Conservation (phyloP, 371 early-diverging fungal genomes). For the Batkoa obscura region DNA sequence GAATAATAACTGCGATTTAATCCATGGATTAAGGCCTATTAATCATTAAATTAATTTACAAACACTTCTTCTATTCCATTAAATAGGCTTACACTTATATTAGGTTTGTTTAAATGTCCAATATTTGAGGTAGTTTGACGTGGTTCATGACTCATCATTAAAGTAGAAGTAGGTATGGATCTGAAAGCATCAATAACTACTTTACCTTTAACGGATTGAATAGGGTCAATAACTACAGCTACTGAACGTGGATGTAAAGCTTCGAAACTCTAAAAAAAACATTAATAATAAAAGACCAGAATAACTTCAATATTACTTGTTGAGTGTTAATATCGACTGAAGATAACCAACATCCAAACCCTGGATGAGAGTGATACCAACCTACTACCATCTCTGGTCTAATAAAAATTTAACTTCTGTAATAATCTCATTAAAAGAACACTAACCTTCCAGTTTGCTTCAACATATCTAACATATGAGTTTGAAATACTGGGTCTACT, state of each 20-base stretch:
- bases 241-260: conserved; percentile 92
- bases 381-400: conserved; percentile 99
- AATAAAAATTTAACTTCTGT: not conserved
- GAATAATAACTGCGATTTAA: conserved; percentile 99
- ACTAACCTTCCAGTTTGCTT: conserved; percentile 91
- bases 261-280: conserved; percentile 71
- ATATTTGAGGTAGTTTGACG: conserved; percentile 98
- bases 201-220: conserved; percentile 99
- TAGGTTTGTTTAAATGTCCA: conserved; percentile 98
- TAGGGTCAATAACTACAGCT: conserved; percentile 99
- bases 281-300: not conserved
- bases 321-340: conserved; percentile 99
- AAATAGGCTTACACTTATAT: too few species aligned
- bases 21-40: conserved; percentile 92
- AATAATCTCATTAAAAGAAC: not conserved
- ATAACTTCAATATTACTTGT: conserved; percentile 32
- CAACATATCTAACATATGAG: conserved; percentile 99
- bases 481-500: conserved; percentile 99
- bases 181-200: conserved; percentile 99
- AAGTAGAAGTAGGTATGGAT: conserved; percentile 78
- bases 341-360: conserved; percentile 99
- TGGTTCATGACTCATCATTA: conserved; percentile 88
- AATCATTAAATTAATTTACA: not conserved
- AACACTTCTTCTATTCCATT: too few species aligned
- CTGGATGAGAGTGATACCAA: conserved; percentile 99